Evolutionary conservation across 257 asterid genomes (phyloP), one percentile per base, ranked within the genome.

Genomic region (Cynanchum wilfordii): DNA sequence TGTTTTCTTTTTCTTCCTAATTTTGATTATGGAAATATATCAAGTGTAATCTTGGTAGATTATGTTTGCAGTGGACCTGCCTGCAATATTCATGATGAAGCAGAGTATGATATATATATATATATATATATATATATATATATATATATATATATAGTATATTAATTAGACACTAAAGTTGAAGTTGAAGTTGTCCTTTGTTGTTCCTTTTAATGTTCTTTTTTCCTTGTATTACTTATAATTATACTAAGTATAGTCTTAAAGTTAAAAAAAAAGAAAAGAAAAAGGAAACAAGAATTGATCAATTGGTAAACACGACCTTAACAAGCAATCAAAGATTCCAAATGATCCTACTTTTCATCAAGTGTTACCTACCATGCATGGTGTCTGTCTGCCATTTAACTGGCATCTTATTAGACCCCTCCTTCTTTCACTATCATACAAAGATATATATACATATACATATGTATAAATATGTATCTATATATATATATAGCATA

Each of bases 321-420:
- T 83, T 65, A 80, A 54, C 81, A 83, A 78, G 81, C 68, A 89
- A 87, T 73, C 80, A 84, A 82, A 86, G 81, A 86, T 84, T 83
- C 87, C 86, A 80, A 83, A 78, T 81, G 82, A 77, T 79, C 81
- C 78, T 78, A 69, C 91, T 87, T 87, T 83, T 49, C 65, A 77
- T 60, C 76, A 82, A 79, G 79, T 84, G 86, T 79, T 79, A 84
- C 93, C 96, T 77, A 87, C 91, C 84, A 72, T 87, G 82, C 87
- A 87, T 82, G 87, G 81, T 88, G 75, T 80, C 52, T 87, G 90
- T 87, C 96, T 86, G 93, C 96, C 93, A 86, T 83, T 79, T 25
- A 83, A 86, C 71, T 76, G 80, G 62, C 86, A 79, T 79, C 82
- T 72, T 81, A 88, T 86, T 82, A 66, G 70, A 54, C 67, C 85